Percentiles rank a stretch among this genome's conserved stretches.
Evolutionary conservation across 306 rosid genomes (phyloP).

Genomic region (Medicago truncatula): DNA sequence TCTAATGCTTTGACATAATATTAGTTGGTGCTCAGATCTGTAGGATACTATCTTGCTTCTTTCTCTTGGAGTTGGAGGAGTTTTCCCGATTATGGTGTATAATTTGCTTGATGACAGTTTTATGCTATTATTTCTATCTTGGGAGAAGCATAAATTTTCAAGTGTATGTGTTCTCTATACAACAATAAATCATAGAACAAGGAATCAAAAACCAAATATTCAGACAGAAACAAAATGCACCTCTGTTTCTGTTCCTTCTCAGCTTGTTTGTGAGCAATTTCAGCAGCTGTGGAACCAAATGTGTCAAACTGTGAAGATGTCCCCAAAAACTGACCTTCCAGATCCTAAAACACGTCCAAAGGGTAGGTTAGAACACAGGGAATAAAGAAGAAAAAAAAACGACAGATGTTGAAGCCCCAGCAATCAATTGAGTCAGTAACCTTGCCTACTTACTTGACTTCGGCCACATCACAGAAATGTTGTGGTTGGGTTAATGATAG

Average conservation of each 20-base stretch:
- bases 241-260: constrained; percentile 92
- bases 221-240: constrained; percentile 48
- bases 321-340: constrained; percentile 84
- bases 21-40: not conserved
- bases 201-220: not conserved
- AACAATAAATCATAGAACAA: not conserved
- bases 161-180: not conserved
- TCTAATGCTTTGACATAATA: not conserved
- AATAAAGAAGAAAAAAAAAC: constrained; percentile 12
- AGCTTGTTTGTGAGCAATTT: constrained; percentile 85
- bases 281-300: constrained; percentile 86
- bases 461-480: constrained; percentile 17
- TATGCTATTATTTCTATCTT: not conserved
- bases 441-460: constrained; percentile 21
- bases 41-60: not conserved
- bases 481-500: constrained; percentile 7
- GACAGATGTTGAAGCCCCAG: constrained; percentile 22
- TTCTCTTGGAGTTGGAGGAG: not conserved
- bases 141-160: not conserved
- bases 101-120: not conserved
- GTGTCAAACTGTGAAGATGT: constrained; percentile 92
- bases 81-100: not conserved
- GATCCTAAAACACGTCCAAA: constrained; percentile 57
- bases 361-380: constrained; percentile 17
- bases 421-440: constrained; percentile 14